phyloP scores from a whole-genome alignment of 495 filamentous ascomycete species.

The Aspergillus avenaceus region DNA sequence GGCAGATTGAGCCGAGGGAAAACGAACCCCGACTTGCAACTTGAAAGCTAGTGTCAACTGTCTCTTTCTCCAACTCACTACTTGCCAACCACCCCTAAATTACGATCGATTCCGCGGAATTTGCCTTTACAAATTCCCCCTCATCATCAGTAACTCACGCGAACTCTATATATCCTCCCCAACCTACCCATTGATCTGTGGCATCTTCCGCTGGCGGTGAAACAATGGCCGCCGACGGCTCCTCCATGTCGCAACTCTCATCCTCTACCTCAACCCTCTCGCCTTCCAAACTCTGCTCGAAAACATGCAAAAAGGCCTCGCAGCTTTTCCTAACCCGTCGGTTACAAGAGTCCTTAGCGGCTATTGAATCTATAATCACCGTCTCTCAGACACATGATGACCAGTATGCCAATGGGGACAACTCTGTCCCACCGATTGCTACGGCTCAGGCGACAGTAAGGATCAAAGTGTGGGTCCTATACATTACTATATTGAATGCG shows the following conservation, averaged over 20 bases:
- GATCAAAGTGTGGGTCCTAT: constrained; percentile 96
- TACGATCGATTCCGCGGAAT: not conserved
- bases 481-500: constrained; percentile 87
- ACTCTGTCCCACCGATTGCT: constrained; percentile 57
- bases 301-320: constrained; percentile 78
- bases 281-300: constrained; percentile 59
- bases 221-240: constrained; percentile 33
- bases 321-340: constrained; percentile 90
- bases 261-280: constrained; percentile 48
- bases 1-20: constrained; percentile 11
- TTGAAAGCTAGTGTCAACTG: not conserved
- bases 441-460: constrained; percentile 69
- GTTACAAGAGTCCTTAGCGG: constrained; percentile 79
- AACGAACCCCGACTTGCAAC: constrained; percentile 3
- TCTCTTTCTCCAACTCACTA: constrained; percentile 1
- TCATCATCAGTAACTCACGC: not conserved
- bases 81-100: constrained; percentile 7
- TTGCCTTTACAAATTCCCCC: not conserved
- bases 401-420: constrained; percentile 33
- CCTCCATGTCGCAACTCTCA: constrained; percentile 42
- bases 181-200: constrained; percentile 1
- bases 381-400: constrained; percentile 28
- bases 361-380: constrained; percentile 73
- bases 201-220: constrained; percentile 16
- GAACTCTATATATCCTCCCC: not conserved